Evolutionary conservation across 768 basidiomycete species (phyloP).

Genomic region (Clathrus columnatus): DNA sequence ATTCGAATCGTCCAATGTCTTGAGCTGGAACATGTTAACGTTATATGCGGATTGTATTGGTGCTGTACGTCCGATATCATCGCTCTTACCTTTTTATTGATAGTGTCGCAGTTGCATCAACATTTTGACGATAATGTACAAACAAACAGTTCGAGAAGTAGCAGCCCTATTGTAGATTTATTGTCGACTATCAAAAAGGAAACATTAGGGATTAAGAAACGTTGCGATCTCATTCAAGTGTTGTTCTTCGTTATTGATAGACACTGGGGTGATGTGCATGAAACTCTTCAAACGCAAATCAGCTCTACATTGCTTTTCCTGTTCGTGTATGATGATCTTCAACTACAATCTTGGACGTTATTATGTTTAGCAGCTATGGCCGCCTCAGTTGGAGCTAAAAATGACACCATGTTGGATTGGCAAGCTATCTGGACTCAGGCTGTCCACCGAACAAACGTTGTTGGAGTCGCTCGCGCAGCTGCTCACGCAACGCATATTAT

Average conservation of each 20-base stretch:
- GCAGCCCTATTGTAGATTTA: conserved; percentile 52
- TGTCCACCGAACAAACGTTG: conserved; percentile 60
- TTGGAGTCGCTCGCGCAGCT: conserved; percentile 70
- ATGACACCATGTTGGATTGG: conserved; percentile 40
- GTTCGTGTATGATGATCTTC: conserved; percentile 53
- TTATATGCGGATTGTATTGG: conserved; percentile 71
- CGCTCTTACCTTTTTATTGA: conserved; percentile 6
- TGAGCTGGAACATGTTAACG: conserved; percentile 73
- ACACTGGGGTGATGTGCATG: conserved; percentile 62
- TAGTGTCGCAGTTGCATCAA: conserved; percentile 44
- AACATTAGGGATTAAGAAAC: conserved; percentile 8
- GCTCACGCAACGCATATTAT: conserved; percentile 59
- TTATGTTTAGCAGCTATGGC: conserved; percentile 71
- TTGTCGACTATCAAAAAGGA: conserved; percentile 39
- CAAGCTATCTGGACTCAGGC: conserved; percentile 76
- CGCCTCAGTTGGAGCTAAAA: conserved; percentile 30
- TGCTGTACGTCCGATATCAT: conserved; percentile 37
- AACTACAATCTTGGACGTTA: conserved; percentile 79
- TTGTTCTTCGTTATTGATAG: conserved; percentile 79
- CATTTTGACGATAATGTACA: conserved; percentile 20
- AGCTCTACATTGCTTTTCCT: conserved; percentile 48
- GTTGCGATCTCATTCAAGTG: conserved; percentile 51
- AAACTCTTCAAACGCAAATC: conserved; percentile 47
- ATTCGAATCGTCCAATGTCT: conserved; percentile 60
- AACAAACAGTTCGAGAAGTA: conserved; percentile 44